Evolutionary conservation across 192 early-diverging fungal species (phyloP).

Genomic region (Mortierella alpina): DNA sequence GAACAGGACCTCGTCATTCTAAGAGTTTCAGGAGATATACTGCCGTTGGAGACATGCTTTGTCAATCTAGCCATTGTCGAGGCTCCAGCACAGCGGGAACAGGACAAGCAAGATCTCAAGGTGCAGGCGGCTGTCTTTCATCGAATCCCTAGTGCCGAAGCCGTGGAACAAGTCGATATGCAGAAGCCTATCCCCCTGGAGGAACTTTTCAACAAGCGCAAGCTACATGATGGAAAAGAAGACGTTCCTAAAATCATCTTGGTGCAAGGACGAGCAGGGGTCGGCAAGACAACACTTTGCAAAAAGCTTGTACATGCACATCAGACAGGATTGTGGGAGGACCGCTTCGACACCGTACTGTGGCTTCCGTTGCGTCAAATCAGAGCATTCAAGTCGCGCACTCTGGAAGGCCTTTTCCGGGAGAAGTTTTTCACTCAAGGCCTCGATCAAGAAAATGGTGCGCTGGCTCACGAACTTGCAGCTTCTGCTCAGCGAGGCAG

Average conservation of each 20-base stretch:
- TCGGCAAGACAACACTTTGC: slow-evolving; percentile 21
- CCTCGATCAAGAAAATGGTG: not conserved
- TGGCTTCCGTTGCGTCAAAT: slow-evolving; percentile 15
- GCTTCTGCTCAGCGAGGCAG: not conserved
- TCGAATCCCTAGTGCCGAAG: slow-evolving; percentile 8
- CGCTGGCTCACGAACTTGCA: not conserved
- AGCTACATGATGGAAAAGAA: slow-evolving; percentile 9
- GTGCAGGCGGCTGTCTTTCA: slow-evolving; percentile 11
- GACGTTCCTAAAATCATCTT: slow-evolving; percentile 1
- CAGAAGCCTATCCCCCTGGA: not conserved
- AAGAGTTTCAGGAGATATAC: not conserved
- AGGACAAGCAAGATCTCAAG: slow-evolving; percentile 7
- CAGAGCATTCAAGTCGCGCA: not conserved
- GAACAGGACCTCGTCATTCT: not conserved
- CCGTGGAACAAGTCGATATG: not conserved
- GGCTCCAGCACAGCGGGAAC: slow-evolving; percentile 6
- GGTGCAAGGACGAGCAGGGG: slow-evolving; percentile 19
- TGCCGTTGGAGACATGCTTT: not conserved
- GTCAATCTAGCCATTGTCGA: slow-evolving; percentile 19
- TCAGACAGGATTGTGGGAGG: slow-evolving; percentile 6
- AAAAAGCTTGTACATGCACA: slow-evolving; percentile 10
- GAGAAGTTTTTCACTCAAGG: not conserved
- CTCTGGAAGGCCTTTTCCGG: slow-evolving; percentile 4
- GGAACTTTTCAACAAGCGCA: slow-evolving; percentile 7
- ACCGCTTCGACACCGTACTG: slow-evolving; percentile 5